phyloP scores from a whole-genome alignment of 345 rosid genomes.

The Gossypium arboreum region DNA sequence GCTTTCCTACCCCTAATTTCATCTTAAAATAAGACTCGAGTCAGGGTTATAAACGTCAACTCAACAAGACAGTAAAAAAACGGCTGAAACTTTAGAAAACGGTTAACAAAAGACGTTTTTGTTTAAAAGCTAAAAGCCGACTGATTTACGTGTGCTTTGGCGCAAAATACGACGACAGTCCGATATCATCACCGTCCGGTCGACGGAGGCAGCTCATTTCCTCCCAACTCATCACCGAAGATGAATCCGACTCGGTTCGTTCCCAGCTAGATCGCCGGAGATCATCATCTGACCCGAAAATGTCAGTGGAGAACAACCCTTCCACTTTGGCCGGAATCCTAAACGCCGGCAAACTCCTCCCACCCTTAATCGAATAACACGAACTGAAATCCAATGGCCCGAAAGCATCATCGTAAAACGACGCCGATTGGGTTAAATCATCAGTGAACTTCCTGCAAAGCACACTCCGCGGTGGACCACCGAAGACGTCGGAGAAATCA shows the following conservation, averaged over 20 bases:
- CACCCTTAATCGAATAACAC: constrained; percentile 33
- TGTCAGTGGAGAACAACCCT: constrained; percentile 56
- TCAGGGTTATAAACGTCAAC: constrained; percentile 14
- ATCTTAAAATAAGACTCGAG: neutral
- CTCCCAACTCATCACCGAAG: constrained; percentile 71
- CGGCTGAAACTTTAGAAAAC: neutral
- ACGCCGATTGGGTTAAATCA: constrained; percentile 39
- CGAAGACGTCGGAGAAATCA: constrained; percentile 31
- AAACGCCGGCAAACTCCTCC: constrained; percentile 62
- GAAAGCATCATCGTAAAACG: constrained; percentile 76
- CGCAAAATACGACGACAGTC: constrained; percentile 56
- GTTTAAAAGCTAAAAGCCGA: neutral
- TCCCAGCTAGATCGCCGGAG: constrained; percentile 40
- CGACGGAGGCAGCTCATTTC: constrained; percentile 67
- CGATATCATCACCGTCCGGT: constrained; percentile 50
- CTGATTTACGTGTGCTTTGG: constrained; percentile 65
- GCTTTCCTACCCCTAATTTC: neutral
- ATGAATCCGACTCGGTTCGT: constrained; percentile 58
- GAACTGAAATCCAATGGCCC: constrained; percentile 29
- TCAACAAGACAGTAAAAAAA: neutral
- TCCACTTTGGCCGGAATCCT: constrained; percentile 53
- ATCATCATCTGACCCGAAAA: constrained; percentile 41
- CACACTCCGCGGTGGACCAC: constrained; percentile 78
- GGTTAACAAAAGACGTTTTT: neutral
- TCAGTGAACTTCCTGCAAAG: constrained; percentile 56